Conservation (phyloP, 768 basidiomycete species). For the Tulasnella sp. region DNA sequence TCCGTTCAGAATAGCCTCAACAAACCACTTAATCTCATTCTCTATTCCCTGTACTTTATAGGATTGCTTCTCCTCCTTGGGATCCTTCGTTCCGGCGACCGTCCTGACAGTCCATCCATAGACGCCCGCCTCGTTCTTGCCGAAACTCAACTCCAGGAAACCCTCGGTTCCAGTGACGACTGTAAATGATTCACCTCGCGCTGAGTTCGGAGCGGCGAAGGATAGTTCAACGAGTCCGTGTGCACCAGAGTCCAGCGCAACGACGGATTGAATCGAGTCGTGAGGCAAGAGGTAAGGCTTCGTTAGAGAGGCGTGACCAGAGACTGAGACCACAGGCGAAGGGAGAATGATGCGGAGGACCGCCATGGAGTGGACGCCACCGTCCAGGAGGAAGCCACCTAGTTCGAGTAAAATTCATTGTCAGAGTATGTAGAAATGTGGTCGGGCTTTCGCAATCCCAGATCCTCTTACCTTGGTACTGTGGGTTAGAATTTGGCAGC, state of each 20-base stretch:
- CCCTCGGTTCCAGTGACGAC: constrained; percentile 61
- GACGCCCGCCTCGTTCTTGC: constrained; percentile 29
- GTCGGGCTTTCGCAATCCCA: too few species aligned
- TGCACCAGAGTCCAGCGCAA: constrained; percentile 47
- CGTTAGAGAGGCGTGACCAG: constrained; percentile 64
- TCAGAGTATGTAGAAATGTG: background rate
- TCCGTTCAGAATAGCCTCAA: constrained; percentile 51
- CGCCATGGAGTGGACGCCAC: constrained; percentile 71
- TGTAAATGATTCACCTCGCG: constrained; percentile 40
- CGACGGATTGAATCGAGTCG: constrained; percentile 67
- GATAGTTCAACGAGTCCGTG: constrained; percentile 63
- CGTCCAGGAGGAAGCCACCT: constrained; percentile 80
- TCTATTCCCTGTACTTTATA: constrained; percentile 46
- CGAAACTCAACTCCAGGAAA: constrained; percentile 39
- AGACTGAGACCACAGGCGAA: constrained; percentile 51
- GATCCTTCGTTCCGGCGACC: constrained; percentile 44
- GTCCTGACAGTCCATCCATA: constrained; percentile 4
- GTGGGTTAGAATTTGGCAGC: background rate
- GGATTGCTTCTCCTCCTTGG: constrained; percentile 35
- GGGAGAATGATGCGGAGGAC: constrained; percentile 61
- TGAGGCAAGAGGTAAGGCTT: constrained; percentile 69
- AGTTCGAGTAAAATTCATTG: constrained; percentile 50
- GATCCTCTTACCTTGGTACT: background rate
- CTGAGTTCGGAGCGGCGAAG: constrained; percentile 53
- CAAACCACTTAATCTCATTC: constrained; percentile 57